Evolutionary conservation across 2,329 filamentous ascomycete genomes (phyloP), one percentile per base, ranked within the genome.

Genomic region (Colletotrichum sp.): DNA sequence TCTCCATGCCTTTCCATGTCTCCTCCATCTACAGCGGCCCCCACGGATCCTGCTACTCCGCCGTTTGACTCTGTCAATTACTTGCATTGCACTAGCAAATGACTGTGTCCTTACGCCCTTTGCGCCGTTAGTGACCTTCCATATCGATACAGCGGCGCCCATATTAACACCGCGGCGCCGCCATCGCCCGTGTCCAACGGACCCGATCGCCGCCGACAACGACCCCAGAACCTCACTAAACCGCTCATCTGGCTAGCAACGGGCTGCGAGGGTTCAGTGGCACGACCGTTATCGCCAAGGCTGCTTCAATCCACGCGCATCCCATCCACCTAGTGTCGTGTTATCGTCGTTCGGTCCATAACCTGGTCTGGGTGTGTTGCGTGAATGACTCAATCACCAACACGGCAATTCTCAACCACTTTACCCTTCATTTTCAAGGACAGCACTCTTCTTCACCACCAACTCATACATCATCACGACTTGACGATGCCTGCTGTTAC

Each of bases 401-500:
- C 13, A 18, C 39, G 14, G 55, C 55, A 67, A 28, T 16, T 18
- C 18, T 48, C n/a, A 28, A 13, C 63, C 48, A 52, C 21, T 52
- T 30, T 67, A 8, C 24, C n/a, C 48, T 14, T 52, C 10, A 43
- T 26, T 21, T 28, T 57, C 7, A 52, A 12, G 21, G 28, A 21
- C 21, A 30, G 3, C 13, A 26, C 3, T 52, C 59, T 55, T n/a
- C n/a, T 10, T 43, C 18, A 69, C 26, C 24, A 61, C 18, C 28
- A 39, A 26, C 18, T 26, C 13, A 10, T 4, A 18, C 30, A 70
- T 14, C 30, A 28, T 28, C 39, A 36, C 30, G 18, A 10, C 52
- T 36, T 34, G 26, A 73, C 26, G 6, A 75, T 75, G 73, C 16
- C 70, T 36, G 21, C 70, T 16, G 26, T 91, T 75, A 91, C 89